A percentile compares a stretch with the other conserved stretches of the same genome.
These are phyloP conservation scores for Ailanthus altissimus DNA, from an alignment of 345 rosid species.

Conservation along the genomic window DNA sequence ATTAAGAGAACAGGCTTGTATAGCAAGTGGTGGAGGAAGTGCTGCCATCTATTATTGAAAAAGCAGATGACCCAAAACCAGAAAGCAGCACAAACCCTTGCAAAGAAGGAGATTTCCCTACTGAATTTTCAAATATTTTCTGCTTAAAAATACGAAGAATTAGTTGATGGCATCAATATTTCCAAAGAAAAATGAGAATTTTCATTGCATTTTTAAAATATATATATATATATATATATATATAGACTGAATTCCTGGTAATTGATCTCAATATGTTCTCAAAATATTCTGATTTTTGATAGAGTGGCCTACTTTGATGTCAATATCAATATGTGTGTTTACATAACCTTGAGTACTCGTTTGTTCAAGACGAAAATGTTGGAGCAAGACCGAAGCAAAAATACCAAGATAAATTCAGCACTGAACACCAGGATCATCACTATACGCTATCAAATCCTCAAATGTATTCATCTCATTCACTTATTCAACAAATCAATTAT, in stretches of 20 bases:
- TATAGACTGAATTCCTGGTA: background rate
- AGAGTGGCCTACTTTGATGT: constrained; percentile 1
- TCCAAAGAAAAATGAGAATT: background rate
- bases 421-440: background rate
- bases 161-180: background rate
- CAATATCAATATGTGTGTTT: background rate
- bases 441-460: background rate
- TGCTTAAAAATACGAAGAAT: constrained; percentile 16
- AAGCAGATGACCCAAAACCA: constrained; percentile 15
- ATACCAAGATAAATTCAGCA: constrained; percentile 9
- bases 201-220: background rate
- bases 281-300: background rate
- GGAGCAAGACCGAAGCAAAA: background rate
- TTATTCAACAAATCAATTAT: background rate
- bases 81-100: constrained; percentile 17
- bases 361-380: background rate
- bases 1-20: constrained; percentile 32
- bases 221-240: no score
- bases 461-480: background rate
- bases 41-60: constrained; percentile 47
- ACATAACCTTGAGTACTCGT: background rate
- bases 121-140: constrained; percentile 22
- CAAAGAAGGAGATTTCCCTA: constrained; percentile 10
- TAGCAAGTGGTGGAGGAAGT: constrained; percentile 42
- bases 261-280: background rate